A percentile compares a stretch with the other conserved stretches of the same genome.
phyloP scores from a whole-genome alignment of 306 rosid genomes.

The Sesbania bispinosa region DNA sequence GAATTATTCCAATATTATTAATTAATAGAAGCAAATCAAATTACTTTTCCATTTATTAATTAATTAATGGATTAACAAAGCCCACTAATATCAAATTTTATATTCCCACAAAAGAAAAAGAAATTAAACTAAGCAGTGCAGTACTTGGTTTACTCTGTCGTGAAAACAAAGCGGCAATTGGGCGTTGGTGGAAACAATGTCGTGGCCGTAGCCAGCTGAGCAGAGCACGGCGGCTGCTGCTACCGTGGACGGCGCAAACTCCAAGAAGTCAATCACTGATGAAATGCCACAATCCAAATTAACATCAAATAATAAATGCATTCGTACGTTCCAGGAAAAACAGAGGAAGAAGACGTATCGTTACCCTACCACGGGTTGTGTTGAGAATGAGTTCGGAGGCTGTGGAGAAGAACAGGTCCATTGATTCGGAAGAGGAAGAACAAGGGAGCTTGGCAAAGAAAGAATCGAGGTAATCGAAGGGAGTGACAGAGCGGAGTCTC shows the following conservation, averaged over 20 bases:
- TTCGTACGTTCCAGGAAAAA: background rate
- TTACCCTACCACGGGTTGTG: conserved; percentile 63
- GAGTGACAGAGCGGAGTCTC: conserved; percentile 72
- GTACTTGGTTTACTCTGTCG: conserved; percentile 41
- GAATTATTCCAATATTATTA: background rate
- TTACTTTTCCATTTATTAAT: background rate
- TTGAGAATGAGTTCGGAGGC: conserved; percentile 52
- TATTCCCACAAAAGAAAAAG: background rate
- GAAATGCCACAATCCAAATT: background rate
- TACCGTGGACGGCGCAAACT: conserved; percentile 50
- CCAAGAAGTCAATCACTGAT: conserved; percentile 61
- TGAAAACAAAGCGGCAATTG: conserved; percentile 21
- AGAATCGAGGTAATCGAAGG: conserved; percentile 57
- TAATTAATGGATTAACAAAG: background rate
- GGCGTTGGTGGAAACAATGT: background rate
- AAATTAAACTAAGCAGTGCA: too few relatives aligned
- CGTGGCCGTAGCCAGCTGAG: conserved; percentile 24
- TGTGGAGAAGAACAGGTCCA: conserved; percentile 9
- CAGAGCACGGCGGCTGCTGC: conserved; percentile 78
- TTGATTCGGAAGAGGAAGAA: conserved; percentile 22
- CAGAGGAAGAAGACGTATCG: too few relatives aligned
- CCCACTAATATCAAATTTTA: background rate
- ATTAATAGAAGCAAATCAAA: too few relatives aligned
- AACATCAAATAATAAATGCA: background rate
- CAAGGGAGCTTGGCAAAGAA: conserved; percentile 50